A percentile compares a stretch with the other conserved stretches of the same genome.
These are phyloP conservation scores for Mallotus repandus DNA, from an alignment of 441 rosid genomes.

Conservation along the genomic window DNA sequence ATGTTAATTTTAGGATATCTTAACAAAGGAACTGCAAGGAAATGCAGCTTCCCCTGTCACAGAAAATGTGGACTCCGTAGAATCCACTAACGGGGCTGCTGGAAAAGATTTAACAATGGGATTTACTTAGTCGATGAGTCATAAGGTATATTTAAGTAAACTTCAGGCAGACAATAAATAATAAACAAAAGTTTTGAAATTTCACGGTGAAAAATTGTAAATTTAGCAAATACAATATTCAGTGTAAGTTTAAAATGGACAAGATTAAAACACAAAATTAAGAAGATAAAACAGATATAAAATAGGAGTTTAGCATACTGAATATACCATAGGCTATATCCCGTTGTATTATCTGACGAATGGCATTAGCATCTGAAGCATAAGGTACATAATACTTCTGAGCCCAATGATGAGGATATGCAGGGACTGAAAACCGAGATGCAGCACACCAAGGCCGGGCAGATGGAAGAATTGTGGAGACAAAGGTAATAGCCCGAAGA, in stretches of 20 bases:
- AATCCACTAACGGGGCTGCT: neutral
- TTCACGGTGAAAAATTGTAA: neutral
- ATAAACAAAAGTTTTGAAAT: neutral
- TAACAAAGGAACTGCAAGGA: too few relatives aligned
- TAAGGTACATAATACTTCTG: constrained; percentile 86
- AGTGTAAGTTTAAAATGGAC: neutral
- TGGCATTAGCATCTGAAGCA: constrained; percentile 64
- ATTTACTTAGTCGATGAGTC: neutral
- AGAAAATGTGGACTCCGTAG: neutral
- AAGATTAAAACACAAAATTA: neutral
- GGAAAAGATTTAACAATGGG: neutral
- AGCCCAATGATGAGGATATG: constrained; percentile 82
- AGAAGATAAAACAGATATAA: constrained; percentile 2
- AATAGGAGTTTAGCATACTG: neutral
- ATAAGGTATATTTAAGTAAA: neutral
- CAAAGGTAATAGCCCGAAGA: constrained; percentile 78
- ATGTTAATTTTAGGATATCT: too few relatives aligned
- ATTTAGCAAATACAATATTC: neutral
- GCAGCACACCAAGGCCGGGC: constrained; percentile 93
- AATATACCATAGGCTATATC: constrained; percentile 73
- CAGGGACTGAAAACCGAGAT: constrained; percentile 59
- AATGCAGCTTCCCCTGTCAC: neutral
- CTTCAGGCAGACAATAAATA: neutral
- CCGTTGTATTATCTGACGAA: constrained; percentile 45
- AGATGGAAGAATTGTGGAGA: constrained; percentile 83